These are phyloP conservation scores for Chaetomium fimeti DNA, from an alignment of 495 filamentous ascomycete species.

Conservation along the genomic window DNA sequence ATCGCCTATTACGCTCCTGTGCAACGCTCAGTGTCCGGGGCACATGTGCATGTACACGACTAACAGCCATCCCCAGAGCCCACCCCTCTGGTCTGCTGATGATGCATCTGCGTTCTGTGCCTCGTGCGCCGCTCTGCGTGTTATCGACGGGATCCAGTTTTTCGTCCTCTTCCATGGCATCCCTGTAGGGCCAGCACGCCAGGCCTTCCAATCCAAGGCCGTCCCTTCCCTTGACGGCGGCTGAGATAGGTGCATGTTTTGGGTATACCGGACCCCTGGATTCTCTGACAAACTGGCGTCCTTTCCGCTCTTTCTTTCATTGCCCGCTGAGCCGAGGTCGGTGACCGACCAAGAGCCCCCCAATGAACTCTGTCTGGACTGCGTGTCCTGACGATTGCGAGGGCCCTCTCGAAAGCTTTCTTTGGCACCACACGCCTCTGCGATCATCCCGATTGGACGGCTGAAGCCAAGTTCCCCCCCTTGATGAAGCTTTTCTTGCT, in stretches of 20 bases:
- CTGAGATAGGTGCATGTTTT: slow-evolving; percentile 4
- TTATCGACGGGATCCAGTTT: slow-evolving; percentile 23
- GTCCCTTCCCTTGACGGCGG: slow-evolving; percentile 13
- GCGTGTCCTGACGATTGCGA: background rate
- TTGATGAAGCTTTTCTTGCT: slow-evolving; percentile 14
- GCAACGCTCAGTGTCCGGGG: background rate
- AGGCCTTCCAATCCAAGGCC: background rate
- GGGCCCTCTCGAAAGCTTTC: background rate
- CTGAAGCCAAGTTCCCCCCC: background rate
- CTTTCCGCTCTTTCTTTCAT: background rate
- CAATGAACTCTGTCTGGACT: background rate
- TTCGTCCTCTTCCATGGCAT: background rate
- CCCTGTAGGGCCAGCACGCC: slow-evolving; percentile 11
- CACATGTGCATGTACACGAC: slow-evolving; percentile 13
- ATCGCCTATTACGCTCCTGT: slow-evolving; percentile 25
- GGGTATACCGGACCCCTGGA: slow-evolving; percentile 17
- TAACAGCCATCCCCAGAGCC: slow-evolving; percentile 16
- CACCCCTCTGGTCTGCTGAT: slow-evolving; percentile 18
- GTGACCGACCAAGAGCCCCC: slow-evolving; percentile 10
- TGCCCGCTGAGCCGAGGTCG: slow-evolving; percentile 20
- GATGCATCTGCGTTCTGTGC: slow-evolving; percentile 19
- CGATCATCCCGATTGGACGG: slow-evolving; percentile 21
- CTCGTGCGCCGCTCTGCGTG: slow-evolving; percentile 16
- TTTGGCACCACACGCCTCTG: slow-evolving; percentile 3
- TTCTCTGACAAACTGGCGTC: slow-evolving; percentile 19